Percentiles rank a stretch among this genome's conserved stretches.
Evolutionary conservation across 2,329 filamentous ascomycete genomes (phyloP).

Genomic region (Paramyrothecium sp.): DNA sequence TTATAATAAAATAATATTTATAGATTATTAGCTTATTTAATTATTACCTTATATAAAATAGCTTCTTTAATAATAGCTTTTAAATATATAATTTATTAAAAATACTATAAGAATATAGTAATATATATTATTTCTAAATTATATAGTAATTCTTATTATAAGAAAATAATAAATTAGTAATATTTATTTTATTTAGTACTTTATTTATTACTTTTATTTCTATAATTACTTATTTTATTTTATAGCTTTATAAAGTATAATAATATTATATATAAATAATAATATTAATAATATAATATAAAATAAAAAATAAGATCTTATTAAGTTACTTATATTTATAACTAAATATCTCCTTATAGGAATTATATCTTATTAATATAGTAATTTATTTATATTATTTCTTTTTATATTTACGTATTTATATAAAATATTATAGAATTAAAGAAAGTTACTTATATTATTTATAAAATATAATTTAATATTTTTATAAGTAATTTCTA

Average conservation of each 20-base stretch:
- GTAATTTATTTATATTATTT: neutral
- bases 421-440: constrained; percentile 8
- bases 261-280: constrained; percentile 2
- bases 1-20: neutral
- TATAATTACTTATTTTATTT: neutral
- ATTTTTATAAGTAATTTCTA: constrained; percentile 1
- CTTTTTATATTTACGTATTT: neutral
- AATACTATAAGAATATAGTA: neutral
- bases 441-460: constrained; percentile 2
- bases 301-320: neutral
- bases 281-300: constrained; percentile 2
- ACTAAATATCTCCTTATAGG: neutral
- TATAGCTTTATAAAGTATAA: neutral
- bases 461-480: constrained; percentile 2
- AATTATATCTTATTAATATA: neutral
- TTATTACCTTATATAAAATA: neutral
- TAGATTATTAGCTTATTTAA: neutral
- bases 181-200: neutral
- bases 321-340: neutral
- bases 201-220: neutral
- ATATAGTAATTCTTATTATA: neutral
- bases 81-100: neutral
- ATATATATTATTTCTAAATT: neutral
- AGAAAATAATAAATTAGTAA: neutral
- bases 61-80: neutral